Evolutionary conservation across 2,329 filamentous ascomycete genomes (phyloP), one percentile per base, ranked within the genome.

Genomic region (Pseudocercospora vitis): DNA sequence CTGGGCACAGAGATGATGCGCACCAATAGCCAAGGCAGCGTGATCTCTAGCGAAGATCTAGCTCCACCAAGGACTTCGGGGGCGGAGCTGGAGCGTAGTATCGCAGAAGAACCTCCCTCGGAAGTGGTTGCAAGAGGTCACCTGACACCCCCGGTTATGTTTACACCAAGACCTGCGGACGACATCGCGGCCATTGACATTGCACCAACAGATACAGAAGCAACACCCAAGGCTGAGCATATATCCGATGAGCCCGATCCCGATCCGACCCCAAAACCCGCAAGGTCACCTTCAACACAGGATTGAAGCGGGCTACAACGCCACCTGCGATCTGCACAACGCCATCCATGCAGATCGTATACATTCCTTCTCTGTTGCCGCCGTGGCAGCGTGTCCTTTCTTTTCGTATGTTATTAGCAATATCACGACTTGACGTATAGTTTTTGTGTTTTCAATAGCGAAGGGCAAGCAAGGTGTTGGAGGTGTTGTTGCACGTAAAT

Each of bases 1-100:
- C 81, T 97, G 1, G 91, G 91, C 1, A 94, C 91, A 46, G 92
- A 97, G 71, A 96, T 97, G 92, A 92, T 96, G 89, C 85, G 92
- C 44, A 95, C 92, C 16, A 95, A 96, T 70, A 96, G 90, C 67
- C 87, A 92, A 64, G 92, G 95, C 45, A 96, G 91, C 66, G 82
- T 78, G 33, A 73, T 79, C 40, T 78, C 76, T 6, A 69, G 75
- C 23, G 76, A 79, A 39, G 76, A 78, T 42, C 59, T 74, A 47
- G 61, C 68, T 14, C 56, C 60, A n/a, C 53, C 59, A 2, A 42
- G 46, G 24, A 42, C 40, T 11, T 26, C 55, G n/a, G 49, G 35
- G n/a, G 32, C 44, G 7, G 53, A 53, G 32, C 48, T 44, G 18
- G 50, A 54, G 4, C 32, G 51, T 31, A 56, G 56, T 21, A 77